A percentile compares a stretch with the other conserved stretches of the same genome.
Conservation (phyloP, 2,329 filamentous ascomycete genomes). For the Orbilia oligospora region DNA sequence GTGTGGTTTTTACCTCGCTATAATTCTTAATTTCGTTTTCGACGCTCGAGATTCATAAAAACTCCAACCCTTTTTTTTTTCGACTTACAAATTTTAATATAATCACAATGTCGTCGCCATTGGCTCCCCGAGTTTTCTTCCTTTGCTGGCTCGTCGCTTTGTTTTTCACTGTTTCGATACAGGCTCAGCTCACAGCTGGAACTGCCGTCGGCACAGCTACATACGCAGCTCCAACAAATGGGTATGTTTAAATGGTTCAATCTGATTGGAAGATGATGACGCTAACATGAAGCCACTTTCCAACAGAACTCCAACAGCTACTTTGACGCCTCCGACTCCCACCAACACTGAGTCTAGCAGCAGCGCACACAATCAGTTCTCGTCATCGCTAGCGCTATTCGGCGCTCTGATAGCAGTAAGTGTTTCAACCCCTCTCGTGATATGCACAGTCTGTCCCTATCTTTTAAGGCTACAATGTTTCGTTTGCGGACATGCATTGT, state of each 20-base stretch:
- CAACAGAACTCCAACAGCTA: conserved; percentile 55
- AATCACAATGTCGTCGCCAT: conserved; percentile 46
- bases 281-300: conserved; percentile 37
- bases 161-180: conserved; percentile 54
- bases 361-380: conserved; percentile 51
- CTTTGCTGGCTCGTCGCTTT: conserved; percentile 53
- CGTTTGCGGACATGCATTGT: neutral
- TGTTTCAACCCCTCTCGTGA: neutral
- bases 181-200: conserved; percentile 51
- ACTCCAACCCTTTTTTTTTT: neutral
- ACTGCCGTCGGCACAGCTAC: conserved; percentile 44
- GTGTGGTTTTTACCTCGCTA: conserved; percentile 1
- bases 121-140: conserved; percentile 47
- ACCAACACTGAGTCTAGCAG: conserved; percentile 53
- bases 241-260: conserved; percentile 44
- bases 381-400: conserved; percentile 57
- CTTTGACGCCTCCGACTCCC: conserved; percentile 49
- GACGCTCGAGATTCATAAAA: neutral
- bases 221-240: conserved; percentile 43
- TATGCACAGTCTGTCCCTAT: conserved; percentile 17
- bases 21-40: neutral
- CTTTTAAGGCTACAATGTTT: conserved; percentile 9
- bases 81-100: conserved; percentile 12
- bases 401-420: conserved; percentile 60
- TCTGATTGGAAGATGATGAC: conserved; percentile 29